Evolutionary conservation across 2,329 filamentous ascomycete genomes (phyloP), one percentile per base, ranked within the genome.

Genomic region (Aspergillus fijiensis): DNA sequence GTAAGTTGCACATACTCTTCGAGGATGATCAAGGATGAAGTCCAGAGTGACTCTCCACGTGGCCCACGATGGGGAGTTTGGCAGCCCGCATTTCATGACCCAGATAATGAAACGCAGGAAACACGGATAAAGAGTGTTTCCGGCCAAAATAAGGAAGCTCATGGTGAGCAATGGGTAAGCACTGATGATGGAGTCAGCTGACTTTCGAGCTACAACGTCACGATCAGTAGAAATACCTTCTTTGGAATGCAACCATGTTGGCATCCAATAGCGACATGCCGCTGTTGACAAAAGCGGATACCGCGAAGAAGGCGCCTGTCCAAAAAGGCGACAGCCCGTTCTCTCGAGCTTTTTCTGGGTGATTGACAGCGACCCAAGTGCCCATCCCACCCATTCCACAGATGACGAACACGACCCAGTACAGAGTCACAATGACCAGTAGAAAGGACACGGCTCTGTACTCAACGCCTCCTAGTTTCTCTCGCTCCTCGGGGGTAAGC

Each of bases 121-220:
- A 54, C 87, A 78, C 0, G 87, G 87, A 66, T 87, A 89, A 0
- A 85, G 84, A 4, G 87, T 89, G 51, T 89, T 88, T 3, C 87
- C 87, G 0, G 86, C 86, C 5, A 89, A 76, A 55, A 88, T 84
- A 62, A 89, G 72, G 11, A 84, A 65, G 5, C 83, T 84, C 78
- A 87, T 77, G 1, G 76, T 76, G 14, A 82, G 64, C 4, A 82
- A 69, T 1, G 77, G 69, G 29, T 79, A 79, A 0, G 73, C 67
- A 55, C 76, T 75, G 39, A 27, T 16, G 45, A 9, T 52, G n/a
- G 2, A 9, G 45, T 70, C 16, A 67, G 63, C 39, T 51, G 35
- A 16, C 12, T 52, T 27, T 12, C 49, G 4, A 1, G 2, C 9
- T 10, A 5, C 6, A 21, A 33, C 7, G n/a, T n/a, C 2, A 39